phyloP scores from a whole-genome alignment of 1,139 yeast species.

The Petasospora rhodanensis region DNA sequence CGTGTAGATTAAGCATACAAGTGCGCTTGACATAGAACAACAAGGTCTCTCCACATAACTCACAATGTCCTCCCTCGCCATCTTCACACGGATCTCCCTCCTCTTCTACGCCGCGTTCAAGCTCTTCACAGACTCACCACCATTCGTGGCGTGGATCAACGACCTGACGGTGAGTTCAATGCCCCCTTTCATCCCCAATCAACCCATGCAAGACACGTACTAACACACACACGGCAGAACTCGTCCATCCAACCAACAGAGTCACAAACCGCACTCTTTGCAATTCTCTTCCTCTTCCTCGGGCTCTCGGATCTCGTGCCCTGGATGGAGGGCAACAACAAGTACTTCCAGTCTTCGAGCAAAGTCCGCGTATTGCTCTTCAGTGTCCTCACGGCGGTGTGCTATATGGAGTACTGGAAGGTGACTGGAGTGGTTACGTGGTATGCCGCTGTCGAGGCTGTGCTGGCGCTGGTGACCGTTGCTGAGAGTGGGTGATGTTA shows the following conservation, averaged over 20 bases:
- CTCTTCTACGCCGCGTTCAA: constrained; percentile 3
- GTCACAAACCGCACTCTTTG: constrained; percentile 1
- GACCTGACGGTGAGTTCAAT: constrained; percentile 4
- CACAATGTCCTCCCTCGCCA: too few relatives aligned
- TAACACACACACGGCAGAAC: too few relatives aligned
- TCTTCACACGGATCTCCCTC: constrained; percentile 1
- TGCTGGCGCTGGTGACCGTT: too few relatives aligned
- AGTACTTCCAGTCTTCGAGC: constrained; percentile 6
- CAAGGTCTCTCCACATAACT: too few relatives aligned
- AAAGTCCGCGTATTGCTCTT: constrained; percentile 2
- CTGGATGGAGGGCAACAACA: constrained; percentile 5
- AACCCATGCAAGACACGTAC: too few relatives aligned
- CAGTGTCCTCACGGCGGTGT: constrained; percentile 1
- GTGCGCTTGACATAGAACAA: too few relatives aligned
- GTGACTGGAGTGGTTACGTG: too few relatives aligned
- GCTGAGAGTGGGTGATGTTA: too few relatives aligned
- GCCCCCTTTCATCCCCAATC: background rate
- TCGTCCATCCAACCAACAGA: constrained; percentile 3
- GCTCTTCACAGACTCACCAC: constrained; percentile 3
- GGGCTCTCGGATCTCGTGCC: constrained; percentile 7
- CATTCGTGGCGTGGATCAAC: constrained; percentile 1
- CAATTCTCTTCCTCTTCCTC: constrained; percentile 1
- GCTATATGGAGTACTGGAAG: constrained; percentile 1
- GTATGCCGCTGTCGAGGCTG: too few relatives aligned
- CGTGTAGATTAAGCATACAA: too few relatives aligned